Base-by-base conservation (phyloP, 2,329 filamentous ascomycete genomes). In the Seiridium unicorne region DNA sequence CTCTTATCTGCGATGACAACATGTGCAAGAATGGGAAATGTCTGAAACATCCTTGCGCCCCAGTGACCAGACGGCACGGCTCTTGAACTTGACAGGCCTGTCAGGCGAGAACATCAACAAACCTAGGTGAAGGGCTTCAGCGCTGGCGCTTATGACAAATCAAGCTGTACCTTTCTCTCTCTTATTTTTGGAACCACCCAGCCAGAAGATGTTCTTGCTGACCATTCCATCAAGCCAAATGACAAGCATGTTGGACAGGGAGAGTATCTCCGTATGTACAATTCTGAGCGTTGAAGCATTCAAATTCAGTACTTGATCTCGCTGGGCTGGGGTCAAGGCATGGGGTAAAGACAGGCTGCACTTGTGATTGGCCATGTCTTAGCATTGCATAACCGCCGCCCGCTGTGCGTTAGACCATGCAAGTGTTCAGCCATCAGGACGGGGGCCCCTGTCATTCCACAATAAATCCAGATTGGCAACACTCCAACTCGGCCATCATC, bases 321-420 rank as follows among this genome's bases (percentile, higher is more conserved):
- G 38, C 38, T 42, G 38, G 63, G 64, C 68, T 70, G 68, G 69
- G 66, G 68, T 68, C 69, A 64, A 61, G 48, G 63, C 65, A 68
- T 70, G 68, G 69, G 66, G 68, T 68, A 70, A 64, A 61, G 48
- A 62, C 18, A 57, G 56, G 44, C 64, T 61, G 68, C 66, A 51
- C 11, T n/a, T 32, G 18, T 58, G 32, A 70, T 72, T 71, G 69
- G 71, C 44, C 62, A 68, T 65, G 65, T 68, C 66, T 68, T 63
- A 66, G 69, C 70, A 69, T 68, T 73, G 71, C 70, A 73, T 73
- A 73, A 69, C 70, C 71, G 71, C 70, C 69, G 71, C 69, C 70
- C 70, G 70, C 69, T 66, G 70, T 73, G 71, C 71, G 69, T 73
- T 73, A 73, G 70, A 67, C 62, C 66, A 72, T 73, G 71, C 70